phyloP scores from a whole-genome alignment of 441 rosid species.

The Arabidopsis hybrid region DNA sequence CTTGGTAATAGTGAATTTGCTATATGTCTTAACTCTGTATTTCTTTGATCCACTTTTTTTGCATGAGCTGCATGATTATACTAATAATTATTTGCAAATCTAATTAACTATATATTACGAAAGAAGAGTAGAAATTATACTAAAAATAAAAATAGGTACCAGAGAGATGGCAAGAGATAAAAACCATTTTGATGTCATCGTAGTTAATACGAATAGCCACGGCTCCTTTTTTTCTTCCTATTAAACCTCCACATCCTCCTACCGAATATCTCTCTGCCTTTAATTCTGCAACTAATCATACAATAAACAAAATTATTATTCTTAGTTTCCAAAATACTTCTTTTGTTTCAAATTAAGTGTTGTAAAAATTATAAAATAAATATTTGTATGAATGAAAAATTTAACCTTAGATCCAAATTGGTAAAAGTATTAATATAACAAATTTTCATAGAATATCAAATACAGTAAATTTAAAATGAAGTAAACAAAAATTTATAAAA shows the following conservation, averaged over 20 bases:
- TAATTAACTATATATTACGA: neutral
- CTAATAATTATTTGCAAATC: neutral
- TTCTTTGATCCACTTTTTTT: conserved; percentile 68
- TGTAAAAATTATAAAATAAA: no score
- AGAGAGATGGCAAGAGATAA: conserved; percentile 80
- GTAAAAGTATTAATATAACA: neutral
- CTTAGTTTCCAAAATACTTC: neutral
- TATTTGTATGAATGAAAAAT: no score
- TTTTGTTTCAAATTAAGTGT: neutral
- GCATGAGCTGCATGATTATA: conserved; percentile 63
- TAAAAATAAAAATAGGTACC: conserved; percentile 44
- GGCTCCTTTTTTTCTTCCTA: conserved; percentile 73
- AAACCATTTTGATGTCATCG: conserved; percentile 64
- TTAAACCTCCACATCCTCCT: conserved; percentile 74
- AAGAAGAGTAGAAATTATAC: neutral
- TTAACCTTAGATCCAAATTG: neutral
- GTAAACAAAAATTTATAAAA: no score
- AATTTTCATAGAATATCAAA: neutral
- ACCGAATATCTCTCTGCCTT: conserved; percentile 64
- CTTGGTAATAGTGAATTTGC: conserved; percentile 59
- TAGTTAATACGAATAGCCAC: conserved; percentile 68
- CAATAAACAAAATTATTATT: neutral
- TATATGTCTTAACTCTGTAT: conserved; percentile 59
- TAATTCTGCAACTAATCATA: conserved; percentile 46
- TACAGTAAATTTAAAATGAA: no score